These are phyloP conservation scores for Vigna hirtella DNA, from an alignment of 306 rosid species.

Conservation along the genomic window DNA sequence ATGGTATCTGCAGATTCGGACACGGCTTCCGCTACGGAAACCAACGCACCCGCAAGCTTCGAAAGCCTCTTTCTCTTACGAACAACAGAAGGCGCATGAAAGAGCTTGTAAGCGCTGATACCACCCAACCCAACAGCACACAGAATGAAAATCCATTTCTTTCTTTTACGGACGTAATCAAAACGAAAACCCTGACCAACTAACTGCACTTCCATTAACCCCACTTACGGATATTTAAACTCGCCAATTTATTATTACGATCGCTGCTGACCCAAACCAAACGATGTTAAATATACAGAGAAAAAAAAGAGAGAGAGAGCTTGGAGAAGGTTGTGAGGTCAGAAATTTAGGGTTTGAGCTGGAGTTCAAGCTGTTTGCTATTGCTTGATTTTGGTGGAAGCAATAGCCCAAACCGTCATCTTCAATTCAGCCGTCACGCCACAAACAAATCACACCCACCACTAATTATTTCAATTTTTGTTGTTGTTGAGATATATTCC, in stretches of 20 bases:
- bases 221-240: conserved; percentile 30
- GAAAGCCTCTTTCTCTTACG: conserved; percentile 62
- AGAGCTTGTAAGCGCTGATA: conserved; percentile 60
- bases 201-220: conserved; percentile 62
- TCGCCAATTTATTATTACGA: neutral
- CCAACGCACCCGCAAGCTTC: conserved; percentile 56
- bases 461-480: neutral
- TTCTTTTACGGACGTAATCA: conserved; percentile 56
- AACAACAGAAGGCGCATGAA: conserved; percentile 64
- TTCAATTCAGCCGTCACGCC: conserved; percentile 28
- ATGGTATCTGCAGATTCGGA: conserved; percentile 72
- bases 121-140: conserved; percentile 67
- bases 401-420: conserved; percentile 8
- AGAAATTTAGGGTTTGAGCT: neutral
- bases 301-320: conserved; percentile 4
- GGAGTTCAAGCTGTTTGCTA: conserved; percentile 12
- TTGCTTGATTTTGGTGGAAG: conserved; percentile 38
- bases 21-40: conserved; percentile 70
- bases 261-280: neutral
- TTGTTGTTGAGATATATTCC: neutral
- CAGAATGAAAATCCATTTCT: conserved; percentile 58
- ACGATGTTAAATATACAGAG: neutral
- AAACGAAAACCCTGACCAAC: conserved; percentile 57
- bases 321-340: conserved; percentile 33
- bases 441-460: conserved; percentile 27